Evolutionary conservation across 108 stramenopile species (phyloP).

Genomic region (Skeletonema menzelii): DNA sequence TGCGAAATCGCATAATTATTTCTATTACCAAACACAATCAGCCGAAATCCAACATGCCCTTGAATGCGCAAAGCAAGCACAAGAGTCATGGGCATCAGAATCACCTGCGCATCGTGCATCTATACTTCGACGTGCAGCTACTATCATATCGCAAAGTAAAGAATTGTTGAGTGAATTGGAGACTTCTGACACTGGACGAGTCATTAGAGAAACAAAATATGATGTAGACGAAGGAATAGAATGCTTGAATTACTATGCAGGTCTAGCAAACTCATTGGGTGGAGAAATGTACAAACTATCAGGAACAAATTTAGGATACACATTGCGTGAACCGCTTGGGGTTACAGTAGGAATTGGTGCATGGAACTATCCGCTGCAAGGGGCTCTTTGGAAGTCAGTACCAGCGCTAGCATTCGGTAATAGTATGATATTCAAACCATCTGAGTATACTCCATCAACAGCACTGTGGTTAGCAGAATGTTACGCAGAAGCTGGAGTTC

Average conservation of each 20-base stretch:
- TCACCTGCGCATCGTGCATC: conserved; percentile 11
- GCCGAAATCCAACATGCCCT: conserved; percentile 14
- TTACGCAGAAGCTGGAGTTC: conserved; percentile 81
- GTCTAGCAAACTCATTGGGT: conserved; percentile 33
- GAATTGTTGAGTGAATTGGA: conserved; percentile 36
- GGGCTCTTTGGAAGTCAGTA: conserved; percentile 81
- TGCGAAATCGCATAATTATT: conserved; percentile 14
- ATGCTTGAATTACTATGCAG: conserved; percentile 57
- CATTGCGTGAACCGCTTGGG: conserved; percentile 78
- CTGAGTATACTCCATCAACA: conserved; percentile 89
- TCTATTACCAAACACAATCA: conserved; percentile 12
- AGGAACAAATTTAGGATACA: conserved; percentile 22
- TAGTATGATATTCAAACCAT: conserved; percentile 92
- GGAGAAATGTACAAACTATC: conserved; percentile 29
- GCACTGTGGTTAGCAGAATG: conserved; percentile 72
- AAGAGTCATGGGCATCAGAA: conserved; percentile 11
- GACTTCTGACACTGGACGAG: conserved; percentile 68
- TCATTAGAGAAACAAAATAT: conserved; percentile 41
- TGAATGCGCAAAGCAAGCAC: background rate
- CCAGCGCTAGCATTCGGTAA: conserved; percentile 91
- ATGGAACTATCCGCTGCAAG: conserved; percentile 92
- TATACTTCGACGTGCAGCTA: conserved; percentile 18
- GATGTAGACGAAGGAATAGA: conserved; percentile 44
- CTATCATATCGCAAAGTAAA: conserved; percentile 20
- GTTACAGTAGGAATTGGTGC: conserved; percentile 79